Evolutionary conservation across 139 green algal genomes (phyloP).

Genomic region (Tetradesmus obliquus): DNA sequence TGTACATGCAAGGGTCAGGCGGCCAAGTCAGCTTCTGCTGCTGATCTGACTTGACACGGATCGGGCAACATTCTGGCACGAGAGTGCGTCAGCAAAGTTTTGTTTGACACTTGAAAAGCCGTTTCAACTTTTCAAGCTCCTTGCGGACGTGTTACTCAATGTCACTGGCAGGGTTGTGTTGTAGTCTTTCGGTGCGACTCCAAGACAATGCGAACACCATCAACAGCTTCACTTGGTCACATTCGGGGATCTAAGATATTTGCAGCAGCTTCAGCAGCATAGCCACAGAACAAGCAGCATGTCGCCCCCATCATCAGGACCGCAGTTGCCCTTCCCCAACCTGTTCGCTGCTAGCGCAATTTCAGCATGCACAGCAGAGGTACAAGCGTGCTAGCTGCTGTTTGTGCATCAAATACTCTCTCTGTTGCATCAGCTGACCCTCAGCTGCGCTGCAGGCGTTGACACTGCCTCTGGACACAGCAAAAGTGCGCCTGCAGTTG

Average conservation of each 20-base stretch:
- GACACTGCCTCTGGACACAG: conserved; percentile 95
- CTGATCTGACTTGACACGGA: neutral
- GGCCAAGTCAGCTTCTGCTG: neutral
- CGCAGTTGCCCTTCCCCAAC: conserved; percentile 58
- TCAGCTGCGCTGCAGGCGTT: conserved; percentile 53
- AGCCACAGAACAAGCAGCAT: conserved; percentile 18
- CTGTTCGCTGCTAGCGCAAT: conserved; percentile 78
- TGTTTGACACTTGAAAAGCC: too few relatives aligned
- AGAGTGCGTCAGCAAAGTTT: too few relatives aligned
- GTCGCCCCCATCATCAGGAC: conserved; percentile 36
- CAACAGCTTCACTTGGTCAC: neutral
- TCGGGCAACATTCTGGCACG: neutral
- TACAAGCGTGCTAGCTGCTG: conserved; percentile 32
- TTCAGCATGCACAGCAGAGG: conserved; percentile 87
- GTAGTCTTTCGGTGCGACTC: neutral
- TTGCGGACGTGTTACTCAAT: neutral
- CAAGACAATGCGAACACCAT: neutral
- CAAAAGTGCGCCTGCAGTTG: conserved; percentile 97
- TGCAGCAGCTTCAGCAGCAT: neutral
- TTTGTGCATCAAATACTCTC: neutral
- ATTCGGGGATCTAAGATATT: neutral
- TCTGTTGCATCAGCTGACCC: neutral
- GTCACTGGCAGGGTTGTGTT: neutral
- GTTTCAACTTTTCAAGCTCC: too few relatives aligned
- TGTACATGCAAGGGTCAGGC: too few relatives aligned